Conservation (phyloP, 208 protist genomes). For the Herpetomonas samuelpessoai region DNA sequence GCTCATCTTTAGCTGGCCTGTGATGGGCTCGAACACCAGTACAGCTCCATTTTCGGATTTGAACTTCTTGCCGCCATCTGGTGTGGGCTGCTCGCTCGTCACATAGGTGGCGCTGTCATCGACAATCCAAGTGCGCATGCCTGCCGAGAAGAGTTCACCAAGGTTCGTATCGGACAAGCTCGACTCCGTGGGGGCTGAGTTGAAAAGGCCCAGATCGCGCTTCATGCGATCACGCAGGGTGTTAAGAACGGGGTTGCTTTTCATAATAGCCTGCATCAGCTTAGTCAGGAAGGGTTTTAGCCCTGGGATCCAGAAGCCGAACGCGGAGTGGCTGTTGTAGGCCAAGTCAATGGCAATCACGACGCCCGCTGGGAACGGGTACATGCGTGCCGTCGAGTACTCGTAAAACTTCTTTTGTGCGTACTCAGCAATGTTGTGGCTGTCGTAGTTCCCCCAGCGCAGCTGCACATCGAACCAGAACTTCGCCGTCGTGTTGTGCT, state of each 20-base stretch:
- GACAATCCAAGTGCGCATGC: conserved; percentile 99
- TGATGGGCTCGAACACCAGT: conserved; percentile 99
- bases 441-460: conserved; percentile 99
- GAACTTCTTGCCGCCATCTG: conserved; percentile 98
- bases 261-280: conserved; percentile 99
- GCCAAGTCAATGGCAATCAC: conserved; percentile 99
- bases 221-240: conserved; percentile 99
- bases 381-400: conserved; percentile 99
- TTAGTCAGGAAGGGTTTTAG: conserved; percentile 97
- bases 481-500: conserved; percentile 91
- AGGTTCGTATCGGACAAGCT: conserved; percentile 98
- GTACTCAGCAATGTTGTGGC: conserved; percentile 99
- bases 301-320: conserved; percentile 98
- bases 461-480: conserved; percentile 99
- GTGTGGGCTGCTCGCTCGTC: conserved; percentile 99
- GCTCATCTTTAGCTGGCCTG: conserved; percentile 99
- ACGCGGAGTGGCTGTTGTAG: conserved; percentile 99
- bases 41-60: conserved; percentile 98
- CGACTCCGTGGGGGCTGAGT: conserved; percentile 99
- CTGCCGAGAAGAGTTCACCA: conserved; percentile 99
- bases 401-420: conserved; percentile 99
- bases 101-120: conserved; percentile 99
- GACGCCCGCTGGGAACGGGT: conserved; percentile 98
- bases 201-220: conserved; percentile 99
- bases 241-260: conserved; percentile 99